These are phyloP conservation scores for Pseudogymnoascus sp. DNA, from an alignment of 2,329 filamentous ascomycete genomes.

Conservation along the genomic window DNA sequence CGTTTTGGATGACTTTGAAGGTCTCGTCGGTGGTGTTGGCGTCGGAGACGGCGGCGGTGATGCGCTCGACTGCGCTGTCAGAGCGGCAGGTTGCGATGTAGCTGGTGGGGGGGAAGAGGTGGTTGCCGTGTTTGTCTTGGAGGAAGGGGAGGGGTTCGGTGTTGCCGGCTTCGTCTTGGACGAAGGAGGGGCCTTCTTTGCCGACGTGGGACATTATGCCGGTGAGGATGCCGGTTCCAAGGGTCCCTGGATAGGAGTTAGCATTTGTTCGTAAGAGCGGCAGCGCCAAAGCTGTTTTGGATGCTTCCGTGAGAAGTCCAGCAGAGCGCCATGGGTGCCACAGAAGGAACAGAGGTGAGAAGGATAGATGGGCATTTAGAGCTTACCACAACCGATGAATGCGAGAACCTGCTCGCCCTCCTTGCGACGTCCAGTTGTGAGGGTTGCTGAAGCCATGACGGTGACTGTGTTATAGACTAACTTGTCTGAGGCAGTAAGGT, in stretches of 20 bases:
- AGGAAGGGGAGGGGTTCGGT: neutral
- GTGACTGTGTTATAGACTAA: neutral
- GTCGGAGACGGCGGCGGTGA: neutral
- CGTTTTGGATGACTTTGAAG: slow-evolving; percentile 33
- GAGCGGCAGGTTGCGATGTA: neutral
- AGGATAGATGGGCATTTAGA: neutral
- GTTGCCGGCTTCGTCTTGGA: neutral
- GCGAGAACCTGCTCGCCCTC: neutral
- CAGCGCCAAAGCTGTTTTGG: too few species aligned
- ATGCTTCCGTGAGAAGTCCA: too few species aligned
- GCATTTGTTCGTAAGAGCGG: neutral
- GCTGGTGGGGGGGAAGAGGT: neutral
- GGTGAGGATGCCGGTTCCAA: neutral
- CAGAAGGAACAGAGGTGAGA: neutral
- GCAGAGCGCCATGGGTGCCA: too few species aligned
- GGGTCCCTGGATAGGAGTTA: neutral
- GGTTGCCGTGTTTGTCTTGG: neutral
- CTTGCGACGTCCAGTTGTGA: neutral
- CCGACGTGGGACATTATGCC: neutral
- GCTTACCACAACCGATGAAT: neutral
- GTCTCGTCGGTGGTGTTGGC: neutral
- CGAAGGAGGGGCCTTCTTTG: neutral
- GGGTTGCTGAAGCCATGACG: neutral
- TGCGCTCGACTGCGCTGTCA: neutral
- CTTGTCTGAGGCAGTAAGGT: neutral